These are phyloP conservation scores for Pestalotiopsis sp. DNA, from an alignment of 2,329 filamentous ascomycete species.

Conservation along the genomic window DNA sequence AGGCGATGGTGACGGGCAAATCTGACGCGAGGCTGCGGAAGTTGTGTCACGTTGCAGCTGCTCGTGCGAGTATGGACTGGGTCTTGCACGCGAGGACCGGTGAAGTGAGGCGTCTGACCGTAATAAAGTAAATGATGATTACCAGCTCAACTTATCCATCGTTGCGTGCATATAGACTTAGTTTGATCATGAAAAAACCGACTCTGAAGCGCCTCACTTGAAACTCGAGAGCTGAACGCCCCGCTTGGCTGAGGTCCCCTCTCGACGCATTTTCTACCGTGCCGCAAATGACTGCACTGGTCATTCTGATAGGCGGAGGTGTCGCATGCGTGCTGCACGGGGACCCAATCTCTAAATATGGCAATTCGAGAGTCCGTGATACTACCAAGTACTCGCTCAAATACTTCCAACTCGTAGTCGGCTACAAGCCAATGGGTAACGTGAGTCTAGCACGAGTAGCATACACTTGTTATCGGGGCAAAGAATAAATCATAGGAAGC, in stretches of 20 bases:
- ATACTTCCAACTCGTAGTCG: too few relatives aligned
- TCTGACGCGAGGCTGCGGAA: background rate
- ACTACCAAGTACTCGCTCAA: too few relatives aligned
- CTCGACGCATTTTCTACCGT: background rate
- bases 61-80: background rate
- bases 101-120: background rate
- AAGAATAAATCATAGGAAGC: too few relatives aligned
- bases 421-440: too few relatives aligned
- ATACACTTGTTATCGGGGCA: too few relatives aligned
- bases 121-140: background rate
- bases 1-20: background rate
- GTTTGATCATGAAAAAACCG: background rate
- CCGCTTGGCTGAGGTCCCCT: background rate
- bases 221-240: background rate
- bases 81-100: background rate
- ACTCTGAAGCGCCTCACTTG: background rate
- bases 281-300: background rate
- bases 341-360: background rate
- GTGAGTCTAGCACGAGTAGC: too few relatives aligned
- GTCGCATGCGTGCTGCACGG: background rate
- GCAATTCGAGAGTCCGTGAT: too few relatives aligned
- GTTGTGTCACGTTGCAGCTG: background rate
- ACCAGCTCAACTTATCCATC: background rate
- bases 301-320: background rate
- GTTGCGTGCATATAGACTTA: background rate